A percentile compares a stretch with the other conserved stretches of the same genome.
Evolutionary conservation across 2,329 filamentous ascomycete genomes (phyloP).

Genomic region (Cladosporium velox): DNA sequence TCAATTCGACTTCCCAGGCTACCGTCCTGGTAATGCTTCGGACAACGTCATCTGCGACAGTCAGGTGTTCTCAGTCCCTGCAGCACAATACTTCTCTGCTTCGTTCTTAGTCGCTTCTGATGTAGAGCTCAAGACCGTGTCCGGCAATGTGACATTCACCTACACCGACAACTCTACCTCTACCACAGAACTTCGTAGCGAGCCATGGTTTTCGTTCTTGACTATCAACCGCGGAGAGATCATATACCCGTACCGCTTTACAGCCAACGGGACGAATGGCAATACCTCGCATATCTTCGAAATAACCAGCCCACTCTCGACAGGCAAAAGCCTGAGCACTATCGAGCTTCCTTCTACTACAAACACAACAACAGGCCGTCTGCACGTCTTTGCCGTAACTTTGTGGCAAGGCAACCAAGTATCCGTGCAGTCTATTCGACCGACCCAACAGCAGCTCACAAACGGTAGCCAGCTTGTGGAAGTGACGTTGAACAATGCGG

Average conservation of each 20-base stretch:
- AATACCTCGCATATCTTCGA: slow-evolving; percentile 42
- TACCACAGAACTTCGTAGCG: slow-evolving; percentile 37
- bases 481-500: slow-evolving; percentile 35
- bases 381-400: slow-evolving; percentile 40
- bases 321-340: slow-evolving; percentile 42
- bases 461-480: slow-evolving; percentile 37
- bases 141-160: slow-evolving; percentile 40
- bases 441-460: slow-evolving; percentile 39
- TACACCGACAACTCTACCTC: slow-evolving; percentile 42
- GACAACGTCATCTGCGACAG: slow-evolving; percentile 43
- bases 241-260: slow-evolving; percentile 43
- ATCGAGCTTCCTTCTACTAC: slow-evolving; percentile 36
- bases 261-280: slow-evolving; percentile 31
- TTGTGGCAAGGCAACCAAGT: slow-evolving; percentile 25
- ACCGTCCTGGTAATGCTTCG: slow-evolving; percentile 38
- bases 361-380: slow-evolving; percentile 31
- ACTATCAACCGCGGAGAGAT: slow-evolving; percentile 46
- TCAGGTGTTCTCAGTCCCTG: slow-evolving; percentile 39
- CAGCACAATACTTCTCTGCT: slow-evolving; percentile 40
- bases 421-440: slow-evolving; percentile 37
- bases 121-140: slow-evolving; percentile 42
- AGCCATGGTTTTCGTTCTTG: slow-evolving; percentile 44
- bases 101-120: slow-evolving; percentile 42
- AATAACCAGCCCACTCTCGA: slow-evolving; percentile 39
- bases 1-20: slow-evolving; percentile 41